These are phyloP conservation scores for Datisca glomerata DNA, from an alignment of 306 rosid species.

Conservation along the genomic window DNA sequence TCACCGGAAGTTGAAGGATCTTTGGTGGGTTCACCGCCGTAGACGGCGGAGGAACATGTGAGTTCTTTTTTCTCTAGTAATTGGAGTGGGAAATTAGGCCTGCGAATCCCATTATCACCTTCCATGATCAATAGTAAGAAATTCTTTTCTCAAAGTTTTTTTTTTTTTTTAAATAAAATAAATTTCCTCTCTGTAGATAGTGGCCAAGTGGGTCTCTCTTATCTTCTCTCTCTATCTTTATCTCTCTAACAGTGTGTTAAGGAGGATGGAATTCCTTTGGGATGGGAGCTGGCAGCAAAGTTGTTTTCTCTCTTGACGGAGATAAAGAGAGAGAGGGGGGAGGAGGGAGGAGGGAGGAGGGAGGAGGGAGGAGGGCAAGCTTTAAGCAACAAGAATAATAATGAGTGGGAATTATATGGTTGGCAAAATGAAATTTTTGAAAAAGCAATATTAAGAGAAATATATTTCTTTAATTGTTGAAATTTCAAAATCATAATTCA, in stretches of 20 bases:
- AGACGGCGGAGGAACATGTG: slow-evolving; percentile 31
- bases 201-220: slow-evolving; percentile 66
- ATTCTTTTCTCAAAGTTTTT: slow-evolving; percentile 6
- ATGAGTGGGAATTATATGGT: slow-evolving; percentile 51
- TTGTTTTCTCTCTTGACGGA: slow-evolving; percentile 15
- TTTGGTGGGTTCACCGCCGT: background rate
- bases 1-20: background rate
- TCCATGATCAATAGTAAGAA: slow-evolving; percentile 67
- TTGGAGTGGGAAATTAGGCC: slow-evolving; percentile 90
- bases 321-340: slow-evolving; percentile 13
- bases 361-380: slow-evolving; percentile 49
- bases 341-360: slow-evolving; percentile 34
- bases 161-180: no score
- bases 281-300: slow-evolving; percentile 55
- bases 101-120: slow-evolving; percentile 60
- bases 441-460: background rate
- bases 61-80: slow-evolving; percentile 47
- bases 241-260: slow-evolving; percentile 19
- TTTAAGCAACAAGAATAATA: slow-evolving; percentile 88
- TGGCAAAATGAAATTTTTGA: background rate
- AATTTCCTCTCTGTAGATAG: slow-evolving; percentile 20
- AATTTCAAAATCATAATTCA: slow-evolving; percentile 10
- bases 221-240: slow-evolving; percentile 29
- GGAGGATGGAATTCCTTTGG: slow-evolving; percentile 74
- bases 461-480: background rate